Evolutionary conservation across 176 grass and related monocot species (phyloP), one percentile per base, ranked within the genome.

Genomic region (Eleusine indica): DNA sequence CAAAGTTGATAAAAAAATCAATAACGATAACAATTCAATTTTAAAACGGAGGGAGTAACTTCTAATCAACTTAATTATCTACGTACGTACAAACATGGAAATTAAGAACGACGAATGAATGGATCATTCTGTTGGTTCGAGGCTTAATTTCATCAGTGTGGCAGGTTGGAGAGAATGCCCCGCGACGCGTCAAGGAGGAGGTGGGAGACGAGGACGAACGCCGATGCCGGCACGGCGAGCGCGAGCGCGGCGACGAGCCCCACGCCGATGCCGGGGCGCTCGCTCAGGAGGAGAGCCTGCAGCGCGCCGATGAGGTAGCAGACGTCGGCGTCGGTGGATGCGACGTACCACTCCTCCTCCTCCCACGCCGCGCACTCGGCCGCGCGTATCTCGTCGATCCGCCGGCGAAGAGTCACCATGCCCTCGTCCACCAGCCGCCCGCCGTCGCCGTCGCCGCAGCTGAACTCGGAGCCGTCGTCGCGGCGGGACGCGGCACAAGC

Each of bases 291-390:
- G 35, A 92, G 64, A 5, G 38, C 83, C 86, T 92, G 93, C 68
- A 96, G 46, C 37, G 66, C 8, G 6, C 68, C 86, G 29, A 86
- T 12, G 46, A 91, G 14, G 6, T 61, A 62, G 76, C 78, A 90
- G 51, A 92, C 90, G 77, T 90, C 90, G 28, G 80, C 78, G 53
- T 77, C 72, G 75, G 91, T 76, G 75, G 91, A 92, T 57, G 43
- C 73, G 75, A 7, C 76, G 88, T 87, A 61, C 66, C 80, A 35
- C 32, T 35, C 84, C 44, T 87, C 85, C 88, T 88, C 86, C 80
- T 94, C 92, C 92, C 89, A 89, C 22, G 75, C 76, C 76, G 79
- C 70, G 89, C 92, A 91, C 3, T 87, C 58, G 6, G 52, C 5
- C 14, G 76, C 68, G 57, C 43, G 76, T 44, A 84, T 62, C 86